A percentile compares a stretch with the other conserved stretches of the same genome.
Conservation (phyloP, 2,329 filamentous ascomycete genomes). For the Zymoseptoria brevis region DNA sequence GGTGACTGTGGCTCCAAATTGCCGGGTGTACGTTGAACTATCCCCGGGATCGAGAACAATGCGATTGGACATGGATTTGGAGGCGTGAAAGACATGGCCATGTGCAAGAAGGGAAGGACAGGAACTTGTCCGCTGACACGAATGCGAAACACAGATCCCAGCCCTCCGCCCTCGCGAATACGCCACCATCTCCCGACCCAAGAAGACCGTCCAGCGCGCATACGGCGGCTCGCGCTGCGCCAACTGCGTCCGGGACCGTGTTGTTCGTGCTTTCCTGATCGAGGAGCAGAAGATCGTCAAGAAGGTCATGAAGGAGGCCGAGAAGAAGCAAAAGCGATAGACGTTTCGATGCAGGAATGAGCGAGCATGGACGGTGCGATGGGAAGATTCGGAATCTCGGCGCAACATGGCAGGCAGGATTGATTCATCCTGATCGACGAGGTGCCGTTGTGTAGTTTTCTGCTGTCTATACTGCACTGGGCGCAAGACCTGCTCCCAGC, state of each 20-base stretch:
- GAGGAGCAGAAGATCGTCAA: slow-evolving; percentile 99
- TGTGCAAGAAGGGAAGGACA: background rate
- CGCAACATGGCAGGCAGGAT: background rate
- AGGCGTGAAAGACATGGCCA: background rate
- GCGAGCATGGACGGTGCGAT: background rate
- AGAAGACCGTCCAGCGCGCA: slow-evolving; percentile 98
- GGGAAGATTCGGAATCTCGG: background rate
- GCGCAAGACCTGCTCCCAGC: background rate
- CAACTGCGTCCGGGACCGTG: slow-evolving; percentile 96
- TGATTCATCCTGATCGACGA: background rate
- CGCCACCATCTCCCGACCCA: slow-evolving; percentile 89
- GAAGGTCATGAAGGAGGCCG: slow-evolving; percentile 98
- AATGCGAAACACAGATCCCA: slow-evolving; percentile 56
- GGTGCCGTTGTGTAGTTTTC: background rate
- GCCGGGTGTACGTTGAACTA: slow-evolving; percentile 74
- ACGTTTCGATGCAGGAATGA: background rate
- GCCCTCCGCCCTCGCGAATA: slow-evolving; percentile 98
- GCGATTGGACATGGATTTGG: background rate
- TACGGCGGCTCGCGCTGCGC: slow-evolving; percentile 98
- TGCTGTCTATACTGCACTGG: background rate
- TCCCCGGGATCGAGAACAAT: background rate
- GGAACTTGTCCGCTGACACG: slow-evolving; percentile 10
- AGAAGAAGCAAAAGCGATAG: slow-evolving; percentile 53
- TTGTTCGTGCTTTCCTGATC: slow-evolving; percentile 97
- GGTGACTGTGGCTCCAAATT: slow-evolving; percentile 98